These are phyloP conservation scores for Talaromyces sp. DNA, from an alignment of 2,329 filamentous ascomycete species.

Conservation along the genomic window DNA sequence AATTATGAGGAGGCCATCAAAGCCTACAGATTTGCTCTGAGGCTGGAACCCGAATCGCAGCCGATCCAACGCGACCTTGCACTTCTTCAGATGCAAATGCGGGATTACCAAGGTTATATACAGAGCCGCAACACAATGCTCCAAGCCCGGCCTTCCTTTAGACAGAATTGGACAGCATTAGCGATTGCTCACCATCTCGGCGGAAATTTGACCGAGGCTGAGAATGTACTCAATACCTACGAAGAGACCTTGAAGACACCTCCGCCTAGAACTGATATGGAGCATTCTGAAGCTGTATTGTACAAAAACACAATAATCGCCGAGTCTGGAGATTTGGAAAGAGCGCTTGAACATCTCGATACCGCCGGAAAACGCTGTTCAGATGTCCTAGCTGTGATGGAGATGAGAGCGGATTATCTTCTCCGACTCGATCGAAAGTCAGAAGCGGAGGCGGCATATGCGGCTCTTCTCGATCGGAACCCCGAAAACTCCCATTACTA, in stretches of 20 bases:
- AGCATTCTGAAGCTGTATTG: constrained; percentile 88
- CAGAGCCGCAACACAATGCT: constrained; percentile 86
- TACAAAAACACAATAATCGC: constrained; percentile 96
- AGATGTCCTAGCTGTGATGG: constrained; percentile 80
- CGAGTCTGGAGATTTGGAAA: constrained; percentile 76
- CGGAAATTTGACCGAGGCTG: constrained; percentile 80
- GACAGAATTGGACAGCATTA: constrained; percentile 97
- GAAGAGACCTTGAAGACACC: constrained; percentile 86
- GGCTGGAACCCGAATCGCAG: constrained; percentile 85
- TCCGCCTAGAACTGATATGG: constrained; percentile 73
- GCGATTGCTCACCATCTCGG: constrained; percentile 87
- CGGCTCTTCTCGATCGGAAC: constrained; percentile 78
- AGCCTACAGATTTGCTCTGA: constrained; percentile 93
- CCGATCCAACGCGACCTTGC: constrained; percentile 95
- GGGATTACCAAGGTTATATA: constrained; percentile 90
- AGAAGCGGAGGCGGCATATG: constrained; percentile 79
- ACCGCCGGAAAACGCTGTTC: constrained; percentile 70
- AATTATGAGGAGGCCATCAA: constrained; percentile 99
- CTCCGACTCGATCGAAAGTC: constrained; percentile 69
- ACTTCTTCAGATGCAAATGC: constrained; percentile 90
- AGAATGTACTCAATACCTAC: constrained; percentile 85
- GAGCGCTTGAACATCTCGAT: constrained; percentile 83
- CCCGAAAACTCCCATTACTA: constrained; percentile 85
- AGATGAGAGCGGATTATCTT: constrained; percentile 80
- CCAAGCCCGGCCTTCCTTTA: constrained; percentile 71